A percentile compares a stretch with the other conserved stretches of the same genome.
phyloP scores from a whole-genome alignment of 202 grass and related monocot species.

The Cymbopogon flexuosus region DNA sequence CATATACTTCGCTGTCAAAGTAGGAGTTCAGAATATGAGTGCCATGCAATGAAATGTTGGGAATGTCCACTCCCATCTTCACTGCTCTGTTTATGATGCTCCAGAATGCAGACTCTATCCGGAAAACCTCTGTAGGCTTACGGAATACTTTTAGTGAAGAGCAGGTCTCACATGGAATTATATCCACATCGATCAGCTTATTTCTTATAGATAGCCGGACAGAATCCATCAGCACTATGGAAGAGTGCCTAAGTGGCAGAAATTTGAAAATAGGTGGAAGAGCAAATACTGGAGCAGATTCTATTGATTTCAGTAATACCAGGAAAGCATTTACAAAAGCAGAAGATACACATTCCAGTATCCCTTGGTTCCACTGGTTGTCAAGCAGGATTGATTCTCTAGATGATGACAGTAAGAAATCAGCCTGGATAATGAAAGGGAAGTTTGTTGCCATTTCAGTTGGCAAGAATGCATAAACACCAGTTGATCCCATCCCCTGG shows the following conservation, averaged over 20 bases:
- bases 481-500: neutral
- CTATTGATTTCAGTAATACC: slow-evolving; percentile 37
- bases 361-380: slow-evolving; percentile 65
- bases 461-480: slow-evolving; percentile 49
- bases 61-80: slow-evolving; percentile 18
- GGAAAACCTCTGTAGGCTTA: slow-evolving; percentile 33
- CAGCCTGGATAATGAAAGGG: slow-evolving; percentile 55
- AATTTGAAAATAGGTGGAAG: slow-evolving; percentile 49
- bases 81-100: slow-evolving; percentile 31
- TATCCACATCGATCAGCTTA: slow-evolving; percentile 21
- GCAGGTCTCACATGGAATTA: slow-evolving; percentile 40
- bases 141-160: slow-evolving; percentile 21
- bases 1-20: slow-evolving; percentile 35
- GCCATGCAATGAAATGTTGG: slow-evolving; percentile 36
- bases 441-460: slow-evolving; percentile 51
- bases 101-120: slow-evolving; percentile 36
- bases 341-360: slow-evolving; percentile 50
- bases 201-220: slow-evolving; percentile 37
- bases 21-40: slow-evolving; percentile 37
- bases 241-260: slow-evolving; percentile 32
- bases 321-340: slow-evolving; percentile 56
- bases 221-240: slow-evolving; percentile 23
- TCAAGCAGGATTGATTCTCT: slow-evolving; percentile 55
- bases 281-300: slow-evolving; percentile 26
- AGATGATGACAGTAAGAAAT: slow-evolving; percentile 54